phyloP scores from a whole-genome alignment of 106 monocot species.

The Amphibolis antarctica region DNA sequence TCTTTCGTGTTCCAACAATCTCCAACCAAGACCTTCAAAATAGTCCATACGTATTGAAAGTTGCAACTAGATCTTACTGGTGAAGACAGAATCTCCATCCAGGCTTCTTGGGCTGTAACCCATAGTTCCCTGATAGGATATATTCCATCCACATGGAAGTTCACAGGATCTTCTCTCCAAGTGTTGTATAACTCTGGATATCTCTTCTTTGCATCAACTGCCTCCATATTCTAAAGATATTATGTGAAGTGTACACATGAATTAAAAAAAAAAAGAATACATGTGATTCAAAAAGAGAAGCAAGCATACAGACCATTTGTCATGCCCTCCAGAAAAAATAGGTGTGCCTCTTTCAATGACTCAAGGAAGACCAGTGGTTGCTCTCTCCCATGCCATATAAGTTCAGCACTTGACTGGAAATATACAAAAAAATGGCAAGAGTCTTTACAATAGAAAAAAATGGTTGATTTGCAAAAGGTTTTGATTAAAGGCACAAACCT shows the following conservation, averaged over 20 bases:
- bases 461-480: background rate
- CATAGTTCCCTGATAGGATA: conserved; percentile 58
- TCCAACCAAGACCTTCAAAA: too few species aligned
- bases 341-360: conserved; percentile 66
- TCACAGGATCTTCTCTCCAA: conserved; percentile 74
- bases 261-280: conserved; percentile 2
- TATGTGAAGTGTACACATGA: conserved; percentile 3
- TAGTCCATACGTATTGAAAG: too few species aligned
- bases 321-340: conserved; percentile 80
- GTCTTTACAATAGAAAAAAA: background rate
- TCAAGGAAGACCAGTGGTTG: conserved; percentile 56
- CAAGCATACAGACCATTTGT: conserved; percentile 42
- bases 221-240: conserved; percentile 27
- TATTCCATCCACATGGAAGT: conserved; percentile 56
- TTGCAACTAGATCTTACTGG: conserved; percentile 21
- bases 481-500: conserved; percentile 26
- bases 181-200: conserved; percentile 48
- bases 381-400: conserved; percentile 53
- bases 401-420: conserved; percentile 52
- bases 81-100: conserved; percentile 51
- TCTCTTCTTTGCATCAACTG: conserved; percentile 65
- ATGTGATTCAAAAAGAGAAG: background rate
- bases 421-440: background rate
- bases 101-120: conserved; percentile 55
- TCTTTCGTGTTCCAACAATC: too few species aligned